These are phyloP conservation scores for Nakazawaea anatomiae DNA, from an alignment of 805 yeast genomes.

Conservation along the genomic window DNA sequence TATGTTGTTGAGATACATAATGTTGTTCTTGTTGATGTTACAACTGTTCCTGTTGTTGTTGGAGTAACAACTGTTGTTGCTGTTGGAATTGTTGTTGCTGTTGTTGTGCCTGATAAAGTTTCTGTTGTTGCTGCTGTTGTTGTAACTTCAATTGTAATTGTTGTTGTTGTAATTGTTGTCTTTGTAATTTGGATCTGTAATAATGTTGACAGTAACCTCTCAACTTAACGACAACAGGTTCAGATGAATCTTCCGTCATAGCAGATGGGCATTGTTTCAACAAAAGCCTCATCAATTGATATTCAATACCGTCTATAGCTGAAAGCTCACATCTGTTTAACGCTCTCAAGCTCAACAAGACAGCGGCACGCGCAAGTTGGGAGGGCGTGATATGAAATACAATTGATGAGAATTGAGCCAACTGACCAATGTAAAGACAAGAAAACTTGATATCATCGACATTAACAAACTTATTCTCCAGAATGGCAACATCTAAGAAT, in stretches of 20 bases:
- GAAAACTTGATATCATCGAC: constrained; percentile 28
- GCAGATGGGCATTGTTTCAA: constrained; percentile 7
- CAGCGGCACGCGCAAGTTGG: constrained; percentile 46
- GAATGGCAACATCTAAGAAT: constrained; percentile 51
- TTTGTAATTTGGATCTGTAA: neutral
- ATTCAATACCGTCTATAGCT: constrained; percentile 26
- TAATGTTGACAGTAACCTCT: neutral
- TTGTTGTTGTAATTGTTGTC: neutral
- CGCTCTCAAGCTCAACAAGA: constrained; percentile 36
- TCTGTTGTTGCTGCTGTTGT: neutral
- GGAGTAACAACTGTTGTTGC: neutral
- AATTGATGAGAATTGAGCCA: constrained; percentile 55
- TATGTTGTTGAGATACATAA: neutral
- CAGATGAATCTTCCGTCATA: constrained; percentile 1
- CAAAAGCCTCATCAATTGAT: constrained; percentile 15
- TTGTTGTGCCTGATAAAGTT: neutral
- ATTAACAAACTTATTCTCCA: constrained; percentile 13
- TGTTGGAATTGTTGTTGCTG: neutral
- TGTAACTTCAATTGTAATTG: neutral
- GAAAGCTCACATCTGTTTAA: constrained; percentile 26
- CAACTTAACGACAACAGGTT: neutral
- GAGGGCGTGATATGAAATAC: constrained; percentile 43
- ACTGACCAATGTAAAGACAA: constrained; percentile 58
- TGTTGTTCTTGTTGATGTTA: neutral
- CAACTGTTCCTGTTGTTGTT: neutral